Conservation (phyloP, 129 eudicot species). For the Flaveria trinervia region DNA sequence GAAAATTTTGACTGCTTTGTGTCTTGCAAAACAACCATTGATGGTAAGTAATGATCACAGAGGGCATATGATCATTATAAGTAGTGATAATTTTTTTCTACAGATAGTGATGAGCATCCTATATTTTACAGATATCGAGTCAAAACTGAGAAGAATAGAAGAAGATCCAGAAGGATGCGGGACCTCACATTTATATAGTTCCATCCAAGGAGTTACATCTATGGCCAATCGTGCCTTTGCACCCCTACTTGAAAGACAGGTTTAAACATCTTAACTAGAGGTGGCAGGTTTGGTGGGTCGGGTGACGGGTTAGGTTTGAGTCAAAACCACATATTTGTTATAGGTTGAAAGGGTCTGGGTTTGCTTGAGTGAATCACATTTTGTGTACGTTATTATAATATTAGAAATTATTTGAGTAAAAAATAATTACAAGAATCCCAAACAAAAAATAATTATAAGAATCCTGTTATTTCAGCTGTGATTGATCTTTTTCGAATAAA, state of each 20-base stretch:
- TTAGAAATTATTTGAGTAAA: neutral
- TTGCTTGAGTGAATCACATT: neutral
- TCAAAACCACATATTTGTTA: slow-evolving; percentile 2
- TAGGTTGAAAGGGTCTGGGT: neutral
- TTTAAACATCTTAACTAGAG: slow-evolving; percentile 31
- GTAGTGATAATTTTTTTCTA: neutral
- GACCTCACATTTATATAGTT: slow-evolving; percentile 66
- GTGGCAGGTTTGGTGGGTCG: neutral
- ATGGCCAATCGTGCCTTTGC: slow-evolving; percentile 94
- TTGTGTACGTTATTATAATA: neutral
- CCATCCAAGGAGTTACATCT: slow-evolving; percentile 84
- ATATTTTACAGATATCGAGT: slow-evolving; percentile 72
- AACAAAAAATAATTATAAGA: neutral
- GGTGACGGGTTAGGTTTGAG: neutral
- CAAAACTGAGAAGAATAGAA: slow-evolving; percentile 90
- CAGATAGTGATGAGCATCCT: slow-evolving; percentile 16
- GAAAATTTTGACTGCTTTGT: slow-evolving; percentile 99
- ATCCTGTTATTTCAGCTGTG: neutral
- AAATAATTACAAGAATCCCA: neutral
- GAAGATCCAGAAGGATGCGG: slow-evolving; percentile 99
- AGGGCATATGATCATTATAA: slow-evolving; percentile 2
- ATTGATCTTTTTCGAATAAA: neutral
- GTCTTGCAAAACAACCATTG: slow-evolving; percentile 98
- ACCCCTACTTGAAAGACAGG: slow-evolving; percentile 98
- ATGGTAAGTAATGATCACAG: slow-evolving; percentile 56